These are phyloP conservation scores for Metroxylon sagu DNA, from an alignment of 176 grass and related monocot genomes.

Conservation along the genomic window DNA sequence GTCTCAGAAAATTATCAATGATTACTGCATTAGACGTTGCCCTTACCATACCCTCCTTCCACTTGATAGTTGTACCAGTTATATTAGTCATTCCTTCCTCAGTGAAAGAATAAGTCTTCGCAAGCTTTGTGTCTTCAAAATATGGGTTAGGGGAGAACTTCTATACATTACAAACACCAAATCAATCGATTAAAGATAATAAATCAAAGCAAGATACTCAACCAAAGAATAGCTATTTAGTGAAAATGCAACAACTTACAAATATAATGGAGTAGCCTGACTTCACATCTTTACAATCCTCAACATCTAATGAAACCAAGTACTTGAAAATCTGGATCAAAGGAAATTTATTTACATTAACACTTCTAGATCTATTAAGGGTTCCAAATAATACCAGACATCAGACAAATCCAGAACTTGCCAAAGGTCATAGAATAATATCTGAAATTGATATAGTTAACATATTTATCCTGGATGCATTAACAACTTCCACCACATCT, in stretches of 20 bases:
- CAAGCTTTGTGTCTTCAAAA: conserved; percentile 72
- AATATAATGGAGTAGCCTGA: conserved; percentile 75
- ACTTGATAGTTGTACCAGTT: conserved; percentile 64
- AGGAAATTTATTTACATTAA: neutral
- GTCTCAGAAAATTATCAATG: neutral
- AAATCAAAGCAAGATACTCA: conserved; percentile 3
- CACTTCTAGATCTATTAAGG: no score
- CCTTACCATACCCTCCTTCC: conserved; percentile 77
- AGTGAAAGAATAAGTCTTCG: conserved; percentile 54
- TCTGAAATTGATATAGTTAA: no score
- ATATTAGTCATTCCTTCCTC: conserved; percentile 49
- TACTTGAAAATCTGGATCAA: conserved; percentile 71
- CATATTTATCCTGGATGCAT: no score
- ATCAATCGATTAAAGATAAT: conserved; percentile 18
- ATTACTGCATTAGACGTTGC: neutral
- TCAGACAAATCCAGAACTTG: no score
- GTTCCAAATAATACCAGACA: no score
- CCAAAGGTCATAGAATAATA: no score
- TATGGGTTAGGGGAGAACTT: conserved; percentile 64
- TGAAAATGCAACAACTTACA: conserved; percentile 29
- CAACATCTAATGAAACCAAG: conserved; percentile 63
- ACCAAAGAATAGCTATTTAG: neutral
- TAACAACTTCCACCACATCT: no score
- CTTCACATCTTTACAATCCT: conserved; percentile 81
- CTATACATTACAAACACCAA: conserved; percentile 30